phyloP scores from a whole-genome alignment of 192 early-diverging fungal genomes.

The Coemansia sp. region DNA sequence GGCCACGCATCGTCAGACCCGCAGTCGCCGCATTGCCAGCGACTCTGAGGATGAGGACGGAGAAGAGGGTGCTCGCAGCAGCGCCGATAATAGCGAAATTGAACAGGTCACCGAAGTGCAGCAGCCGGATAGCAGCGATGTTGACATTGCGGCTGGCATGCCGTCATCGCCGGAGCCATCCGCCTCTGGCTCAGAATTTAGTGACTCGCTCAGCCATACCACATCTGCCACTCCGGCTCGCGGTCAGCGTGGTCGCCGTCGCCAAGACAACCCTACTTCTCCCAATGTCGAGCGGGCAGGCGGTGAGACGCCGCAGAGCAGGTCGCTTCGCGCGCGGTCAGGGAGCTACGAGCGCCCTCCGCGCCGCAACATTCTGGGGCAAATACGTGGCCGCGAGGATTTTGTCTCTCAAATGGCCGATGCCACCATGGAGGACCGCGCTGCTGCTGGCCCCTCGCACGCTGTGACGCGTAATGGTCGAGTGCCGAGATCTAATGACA shows the following conservation, averaged over 20 bases:
- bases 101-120: background rate
- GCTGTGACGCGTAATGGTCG: background rate
- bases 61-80: too few species aligned
- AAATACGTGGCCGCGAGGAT: background rate
- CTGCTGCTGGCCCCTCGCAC: too few species aligned
- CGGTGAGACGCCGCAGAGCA: conserved; percentile 1
- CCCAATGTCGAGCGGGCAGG: background rate
- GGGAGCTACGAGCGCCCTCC: background rate
- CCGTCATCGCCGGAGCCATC: too few species aligned
- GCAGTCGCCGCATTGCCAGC: conserved; percentile 34
- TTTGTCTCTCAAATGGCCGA: background rate
- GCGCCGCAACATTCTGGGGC: background rate
- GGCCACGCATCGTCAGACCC: background rate
- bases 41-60: conserved; percentile 28
- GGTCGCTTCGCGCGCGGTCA: background rate
- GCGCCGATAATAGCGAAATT: conserved; percentile 5
- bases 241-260: background rate
- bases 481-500: conserved; percentile 16
- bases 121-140: background rate
- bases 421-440: background rate
- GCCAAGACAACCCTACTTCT: background rate
- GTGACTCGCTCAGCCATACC: background rate
- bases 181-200: background rate
- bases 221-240: background rate
- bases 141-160: background rate